Evolutionary conservation across 352 stramenopile genomes (phyloP), one percentile per base, ranked within the genome.

Genomic region (Globisporangium parvum): DNA sequence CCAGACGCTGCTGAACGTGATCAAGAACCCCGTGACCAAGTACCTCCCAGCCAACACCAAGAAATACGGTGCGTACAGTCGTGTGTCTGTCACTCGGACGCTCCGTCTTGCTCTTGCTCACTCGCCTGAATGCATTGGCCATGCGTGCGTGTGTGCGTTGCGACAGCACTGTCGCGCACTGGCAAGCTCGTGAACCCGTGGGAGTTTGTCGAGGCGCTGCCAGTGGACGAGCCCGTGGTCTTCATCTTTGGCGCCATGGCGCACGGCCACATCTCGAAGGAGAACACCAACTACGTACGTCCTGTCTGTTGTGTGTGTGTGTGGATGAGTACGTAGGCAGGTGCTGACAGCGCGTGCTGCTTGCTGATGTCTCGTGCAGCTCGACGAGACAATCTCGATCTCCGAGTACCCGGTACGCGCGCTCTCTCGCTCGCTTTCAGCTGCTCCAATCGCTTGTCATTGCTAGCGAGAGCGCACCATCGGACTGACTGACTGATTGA

Each of bases 191-290:
- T 98, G 69, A 98, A 94, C 79, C 95, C 96, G 21, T 93, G 87
- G 67, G 78, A 97, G 59, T 97, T 98, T 64, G 94, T 98, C 8
- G 91, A 96, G 65, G 71, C 80, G 47, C 68, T 99, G 37, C 87
- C 87, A 17, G 77, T 85, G 55, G 82, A 95, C 63, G 85, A 95
- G 65, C 96, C 96, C 0, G 89, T 98, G 14, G 97, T 98, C 62
- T 99, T 99, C 67, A 91, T 99, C 42, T 91, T 99, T 51, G 97
- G 96, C 46, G 96, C 96, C 53, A 99, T 99, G 92, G 93, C 96
- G 15, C 85, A 98, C 56, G 96, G 96, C 42, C 87, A 98, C 76
- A 91, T 99, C 31, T 96, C 87, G 33, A 92, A 96, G 59, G 94
- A 99, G 49, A 97, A 98, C 83, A 95, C 97, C 74, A 96, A 93